Percentiles rank a stretch among this genome's conserved stretches.
Conservation (phyloP, 768 basidiomycete genomes). For the Tricholoma sp. region DNA sequence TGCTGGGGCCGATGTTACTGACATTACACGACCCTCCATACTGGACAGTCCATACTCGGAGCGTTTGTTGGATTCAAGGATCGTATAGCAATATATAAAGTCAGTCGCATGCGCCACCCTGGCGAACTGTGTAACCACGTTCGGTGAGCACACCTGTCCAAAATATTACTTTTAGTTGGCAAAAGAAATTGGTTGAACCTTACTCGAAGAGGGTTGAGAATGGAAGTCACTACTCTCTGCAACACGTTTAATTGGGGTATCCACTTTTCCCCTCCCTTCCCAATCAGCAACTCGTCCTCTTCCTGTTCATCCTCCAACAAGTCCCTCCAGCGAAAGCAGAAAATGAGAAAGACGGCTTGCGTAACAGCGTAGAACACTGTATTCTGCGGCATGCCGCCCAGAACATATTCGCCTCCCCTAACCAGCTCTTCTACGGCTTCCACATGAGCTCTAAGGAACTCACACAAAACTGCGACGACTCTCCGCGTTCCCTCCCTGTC, state of each 20-base stretch:
- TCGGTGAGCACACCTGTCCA: conserved; percentile 76
- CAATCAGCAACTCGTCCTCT: conserved; percentile 33
- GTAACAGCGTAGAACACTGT: conserved; percentile 88
- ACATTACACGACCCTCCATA: conserved; percentile 6
- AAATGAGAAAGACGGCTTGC: conserved; percentile 92
- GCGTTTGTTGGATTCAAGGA: conserved; percentile 85
- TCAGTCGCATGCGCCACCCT: conserved; percentile 83
- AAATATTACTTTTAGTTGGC: conserved; percentile 1
- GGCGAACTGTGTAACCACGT: conserved; percentile 93
- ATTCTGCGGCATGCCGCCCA: conserved; percentile 35
- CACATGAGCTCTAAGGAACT: conserved; percentile 73
- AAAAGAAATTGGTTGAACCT: conserved; percentile 7
- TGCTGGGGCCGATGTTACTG: background rate
- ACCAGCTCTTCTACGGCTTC: conserved; percentile 58
- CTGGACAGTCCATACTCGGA: conserved; percentile 40
- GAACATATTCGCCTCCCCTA: conserved; percentile 29
- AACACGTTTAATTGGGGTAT: conserved; percentile 74
- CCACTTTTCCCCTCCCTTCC: conserved; percentile 60
- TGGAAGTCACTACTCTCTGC: conserved; percentile 73
- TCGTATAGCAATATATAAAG: conserved; percentile 92
- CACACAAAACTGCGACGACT: conserved; percentile 80
- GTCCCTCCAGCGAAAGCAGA: conserved; percentile 97
- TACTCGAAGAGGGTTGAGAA: conserved; percentile 89
- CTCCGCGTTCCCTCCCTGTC: conserved; percentile 67
- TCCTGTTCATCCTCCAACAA: conserved; percentile 60